Percentiles rank a stretch among this genome's conserved stretches.
Conservation (phyloP, 1,284 basidiomycete genomes). For the Ceratobasidium sp. region DNA sequence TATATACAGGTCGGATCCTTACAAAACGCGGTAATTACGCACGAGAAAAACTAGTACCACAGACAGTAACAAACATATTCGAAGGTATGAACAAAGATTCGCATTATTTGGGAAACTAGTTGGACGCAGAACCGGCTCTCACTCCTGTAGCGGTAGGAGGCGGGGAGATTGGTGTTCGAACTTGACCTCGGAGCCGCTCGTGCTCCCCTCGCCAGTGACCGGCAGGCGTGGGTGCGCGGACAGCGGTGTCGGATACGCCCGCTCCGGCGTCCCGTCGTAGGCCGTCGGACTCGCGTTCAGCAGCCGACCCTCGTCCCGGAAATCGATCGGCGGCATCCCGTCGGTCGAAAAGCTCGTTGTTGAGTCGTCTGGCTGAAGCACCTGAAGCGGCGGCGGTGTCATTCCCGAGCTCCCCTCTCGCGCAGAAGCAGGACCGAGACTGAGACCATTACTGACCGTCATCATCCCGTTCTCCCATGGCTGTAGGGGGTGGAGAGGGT, state of each 20-base stretch:
- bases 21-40: conserved; percentile 11
- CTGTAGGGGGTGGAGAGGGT: conserved; percentile 45
- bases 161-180: conserved; percentile 44
- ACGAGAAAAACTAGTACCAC: conserved; percentile 15
- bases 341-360: conserved; percentile 26
- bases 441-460: conserved; percentile 44
- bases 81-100: not conserved
- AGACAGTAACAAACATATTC: not conserved
- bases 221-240: conserved; percentile 41
- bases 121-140: conserved; percentile 29
- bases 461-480: conserved; percentile 43
- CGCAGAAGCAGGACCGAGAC: conserved; percentile 32
- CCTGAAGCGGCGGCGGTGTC: conserved; percentile 40
- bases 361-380: conserved; percentile 19
- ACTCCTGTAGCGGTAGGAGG: conserved; percentile 45
- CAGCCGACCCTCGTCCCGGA: conserved; percentile 22
- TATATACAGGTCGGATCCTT: conserved; percentile 16
- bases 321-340: conserved; percentile 20
- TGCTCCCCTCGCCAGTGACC: conserved; percentile 41
- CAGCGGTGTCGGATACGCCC: conserved; percentile 42
- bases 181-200: conserved; percentile 43
- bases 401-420: conserved; percentile 39
- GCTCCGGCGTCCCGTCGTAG: conserved; percentile 31
- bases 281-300: conserved; percentile 5
- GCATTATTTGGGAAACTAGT: not conserved